Conservation (phyloP, 257 asterid species). For the Petrea volubilis region DNA sequence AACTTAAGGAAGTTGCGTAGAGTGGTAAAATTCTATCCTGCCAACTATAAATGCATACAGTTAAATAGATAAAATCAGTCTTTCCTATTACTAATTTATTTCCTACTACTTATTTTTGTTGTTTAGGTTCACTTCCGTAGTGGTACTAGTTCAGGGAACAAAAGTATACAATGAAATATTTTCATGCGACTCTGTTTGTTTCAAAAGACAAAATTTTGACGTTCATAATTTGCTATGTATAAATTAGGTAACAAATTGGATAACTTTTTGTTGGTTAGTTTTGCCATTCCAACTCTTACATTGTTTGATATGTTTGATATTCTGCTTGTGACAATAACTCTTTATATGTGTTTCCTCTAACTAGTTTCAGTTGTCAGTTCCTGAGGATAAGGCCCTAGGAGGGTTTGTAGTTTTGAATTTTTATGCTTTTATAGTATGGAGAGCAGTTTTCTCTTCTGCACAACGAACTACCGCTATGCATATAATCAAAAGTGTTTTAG, state of each 20-base stretch:
- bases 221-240: constrained; percentile 2
- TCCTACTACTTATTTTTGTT: not conserved
- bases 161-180: not conserved
- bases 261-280: not conserved
- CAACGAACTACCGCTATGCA: not conserved
- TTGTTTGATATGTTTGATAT: not conserved
- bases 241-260: constrained; percentile 6
- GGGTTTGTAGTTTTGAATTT: not conserved
- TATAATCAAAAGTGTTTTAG: not conserved
- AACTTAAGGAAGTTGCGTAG: constrained; percentile 69
- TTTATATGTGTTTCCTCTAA: not conserved
- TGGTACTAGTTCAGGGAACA: not conserved
- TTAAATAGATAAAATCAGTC: constrained; percentile 9
- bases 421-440: not conserved
- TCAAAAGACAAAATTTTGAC: not conserved
- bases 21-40: constrained; percentile 61
- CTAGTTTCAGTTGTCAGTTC: not conserved
- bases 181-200: constrained; percentile 3
- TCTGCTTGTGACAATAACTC: not conserved
- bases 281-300: not conserved
- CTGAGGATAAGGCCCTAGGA: not conserved
- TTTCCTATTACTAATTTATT: constrained; percentile 5
- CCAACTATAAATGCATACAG: constrained; percentile 5
- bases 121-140: not conserved
- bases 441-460: not conserved